These are phyloP conservation scores for Casuarina equisetifolia DNA, from an alignment of 306 rosid genomes.

Conservation along the genomic window DNA sequence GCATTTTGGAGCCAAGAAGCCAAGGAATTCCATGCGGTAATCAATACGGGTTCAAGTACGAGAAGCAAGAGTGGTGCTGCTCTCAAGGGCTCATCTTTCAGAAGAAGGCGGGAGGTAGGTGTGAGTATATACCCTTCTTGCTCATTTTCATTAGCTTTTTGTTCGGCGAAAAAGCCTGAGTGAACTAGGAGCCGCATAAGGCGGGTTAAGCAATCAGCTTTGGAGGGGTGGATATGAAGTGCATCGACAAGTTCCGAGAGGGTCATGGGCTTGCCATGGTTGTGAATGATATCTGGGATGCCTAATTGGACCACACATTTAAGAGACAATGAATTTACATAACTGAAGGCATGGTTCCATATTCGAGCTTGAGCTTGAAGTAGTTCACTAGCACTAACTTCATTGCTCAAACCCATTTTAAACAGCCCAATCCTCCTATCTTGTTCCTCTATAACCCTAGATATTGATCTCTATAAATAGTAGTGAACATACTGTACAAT, in stretches of 20 bases:
- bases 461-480: too few relatives aligned
- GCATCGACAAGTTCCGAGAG: too few relatives aligned
- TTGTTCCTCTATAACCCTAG: too few relatives aligned
- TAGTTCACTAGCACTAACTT: constrained; percentile 3
- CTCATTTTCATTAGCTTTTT: background rate
- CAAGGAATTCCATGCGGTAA: constrained; percentile 4
- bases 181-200: too few relatives aligned
- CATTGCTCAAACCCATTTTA: too few relatives aligned
- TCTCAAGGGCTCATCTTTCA: constrained; percentile 9
- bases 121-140: constrained; percentile 29
- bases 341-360: constrained; percentile 13
- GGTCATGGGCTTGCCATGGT: too few relatives aligned
- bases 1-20: constrained; percentile 19
- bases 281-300: too few relatives aligned
- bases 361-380: constrained; percentile 26
- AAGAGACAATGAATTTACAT: constrained; percentile 26
- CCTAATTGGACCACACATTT: constrained; percentile 26
- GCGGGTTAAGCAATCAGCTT: too few relatives aligned
- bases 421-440: too few relatives aligned
- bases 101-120: constrained; percentile 19
- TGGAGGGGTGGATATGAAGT: too few relatives aligned
- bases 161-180: too few relatives aligned
- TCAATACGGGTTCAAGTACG: background rate
- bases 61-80: background rate
- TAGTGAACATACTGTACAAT: too few relatives aligned